Evolutionary conservation across 805 yeast genomes (phyloP).

Genomic region (Wickerhamomyces mucosus): DNA sequence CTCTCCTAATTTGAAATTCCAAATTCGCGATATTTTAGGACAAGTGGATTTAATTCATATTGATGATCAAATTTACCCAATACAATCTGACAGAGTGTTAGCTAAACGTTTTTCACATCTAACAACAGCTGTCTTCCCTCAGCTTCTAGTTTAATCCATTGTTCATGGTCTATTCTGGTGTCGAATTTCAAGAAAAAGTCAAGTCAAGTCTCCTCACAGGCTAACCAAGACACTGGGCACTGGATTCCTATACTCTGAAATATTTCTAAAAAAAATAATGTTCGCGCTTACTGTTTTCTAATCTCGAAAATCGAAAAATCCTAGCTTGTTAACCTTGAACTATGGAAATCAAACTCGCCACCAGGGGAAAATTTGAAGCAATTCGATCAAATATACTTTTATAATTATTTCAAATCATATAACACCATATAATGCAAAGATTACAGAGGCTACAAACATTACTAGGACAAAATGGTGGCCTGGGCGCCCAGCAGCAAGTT

Average conservation of each 20-base stretch:
- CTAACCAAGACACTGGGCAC: too few relatives aligned
- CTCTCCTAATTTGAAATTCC: too few relatives aligned
- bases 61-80: not conserved
- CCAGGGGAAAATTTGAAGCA: not conserved
- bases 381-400: not conserved
- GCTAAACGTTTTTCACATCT: not conserved
- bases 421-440: constrained; percentile 5
- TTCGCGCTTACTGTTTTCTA: too few relatives aligned
- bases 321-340: not conserved
- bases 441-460: constrained; percentile 35
- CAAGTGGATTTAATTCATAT: not conserved
- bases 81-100: not conserved
- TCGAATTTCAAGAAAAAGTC: not conserved
- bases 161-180: not conserved
- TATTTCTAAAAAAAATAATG: too few relatives aligned
- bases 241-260: too few relatives aligned
- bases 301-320: too few relatives aligned
- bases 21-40: too few relatives aligned
- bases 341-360: constrained; percentile 2
- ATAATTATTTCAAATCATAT: not conserved
- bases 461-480: constrained; percentile 29
- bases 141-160: not conserved
- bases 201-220: too few relatives aligned
- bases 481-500: constrained; percentile 38
- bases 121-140: not conserved